Base-by-base conservation (phyloP, 2,329 filamentous ascomycete species). In the Pyrenochaeta sp. region DNA sequence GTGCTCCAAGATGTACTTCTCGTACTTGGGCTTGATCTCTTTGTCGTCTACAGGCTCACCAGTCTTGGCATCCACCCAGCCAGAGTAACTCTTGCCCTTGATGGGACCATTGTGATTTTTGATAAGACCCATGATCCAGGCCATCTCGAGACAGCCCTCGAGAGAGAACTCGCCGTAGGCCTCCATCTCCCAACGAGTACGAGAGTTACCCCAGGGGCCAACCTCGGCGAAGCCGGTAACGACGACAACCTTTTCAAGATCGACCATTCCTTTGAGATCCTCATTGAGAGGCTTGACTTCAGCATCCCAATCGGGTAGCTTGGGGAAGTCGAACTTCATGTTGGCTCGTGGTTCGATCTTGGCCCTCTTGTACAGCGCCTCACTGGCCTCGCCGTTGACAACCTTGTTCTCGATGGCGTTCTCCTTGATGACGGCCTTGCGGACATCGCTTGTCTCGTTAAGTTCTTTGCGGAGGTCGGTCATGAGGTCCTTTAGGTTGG, bases 181-280 rank as follows among this genome's bases (percentile, higher is more conserved):
- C 73, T 99, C 94, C 93, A 99, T 99, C 78, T 99, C 94, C 94
- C 94, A 99, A 51, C 94, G 86, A 31, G 94, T 99, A 64, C 94
- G 86, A 3, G 94, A 93, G 79, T 97, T 99, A 79, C 94, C 94
- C 95, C 94, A 99, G 6, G 94, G 94, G 34, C 94, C 92, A 50
- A 96, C 85, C 72, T 99, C 94, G 41, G 94, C 85, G 68, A 99
- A 99, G 71, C 94, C 94, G 48, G 94, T 96, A 49, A 99, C 89
- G 31, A 99, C 94, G 13, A 99, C 92, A 4, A 97, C 92, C 80
- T 95, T 96, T 67, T 97, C 94, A 27, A 99, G 84, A 66, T 99
- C 93, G 38, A 99, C 94, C 94, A 99, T 99, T 41, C 92, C 94
- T 78, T 95, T 93, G 54, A 99, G 86, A 48, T 86, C 84, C 13